Base-by-base conservation (phyloP, 2,329 filamentous ascomycete genomes). In the Cytospora paraplurivora region DNA sequence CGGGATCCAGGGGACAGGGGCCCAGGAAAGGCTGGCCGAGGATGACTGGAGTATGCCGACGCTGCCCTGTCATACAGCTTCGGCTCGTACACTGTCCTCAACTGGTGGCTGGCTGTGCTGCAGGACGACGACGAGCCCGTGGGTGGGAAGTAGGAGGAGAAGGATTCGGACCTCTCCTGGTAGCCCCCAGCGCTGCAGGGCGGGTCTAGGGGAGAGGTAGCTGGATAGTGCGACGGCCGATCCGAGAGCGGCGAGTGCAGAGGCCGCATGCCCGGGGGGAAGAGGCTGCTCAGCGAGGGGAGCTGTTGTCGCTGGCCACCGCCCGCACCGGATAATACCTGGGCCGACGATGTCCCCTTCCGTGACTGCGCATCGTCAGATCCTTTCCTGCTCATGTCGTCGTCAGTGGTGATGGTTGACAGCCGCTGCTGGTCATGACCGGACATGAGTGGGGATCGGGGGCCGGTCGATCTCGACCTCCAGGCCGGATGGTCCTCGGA, bases 271-370 rank as follows among this genome's bases (percentile, higher is more conserved):
- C 78, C 72, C 6, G 80, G 76, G 7, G 81, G 80, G 68, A 86
- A 85, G 17, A 87, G 73, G 68, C 83, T 86, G 72, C 82, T 85
- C 67, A 87, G 69, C 7, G 84, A 80, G 1, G 84, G 84, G 27
- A 86, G 78, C 68, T 83, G 80, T 67, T 82, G 81, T 63, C 78
- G 76, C 55, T 75, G 68, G 51, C 71, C 71, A 41, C 44, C 53
- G 37, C 37, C 35, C 35, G 56, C 27, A 35, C 37, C 32, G 33
- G 19, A 56, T 11, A 27, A 19, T 13, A 33, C 67, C 65, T 27
- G 71, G 68, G 55, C 38, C 54, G 69, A 68, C 62, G 27, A 68
- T 61, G 27, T 79, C 77, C 62, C 75, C 51, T 47, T 74, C 65
- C 74, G 76, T 58, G 69, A 67, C 54, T 74, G 73, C 34, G 71